phyloP scores from a whole-genome alignment of 2,329 filamentous ascomycete genomes.

The Chalaropsis thielavioides region DNA sequence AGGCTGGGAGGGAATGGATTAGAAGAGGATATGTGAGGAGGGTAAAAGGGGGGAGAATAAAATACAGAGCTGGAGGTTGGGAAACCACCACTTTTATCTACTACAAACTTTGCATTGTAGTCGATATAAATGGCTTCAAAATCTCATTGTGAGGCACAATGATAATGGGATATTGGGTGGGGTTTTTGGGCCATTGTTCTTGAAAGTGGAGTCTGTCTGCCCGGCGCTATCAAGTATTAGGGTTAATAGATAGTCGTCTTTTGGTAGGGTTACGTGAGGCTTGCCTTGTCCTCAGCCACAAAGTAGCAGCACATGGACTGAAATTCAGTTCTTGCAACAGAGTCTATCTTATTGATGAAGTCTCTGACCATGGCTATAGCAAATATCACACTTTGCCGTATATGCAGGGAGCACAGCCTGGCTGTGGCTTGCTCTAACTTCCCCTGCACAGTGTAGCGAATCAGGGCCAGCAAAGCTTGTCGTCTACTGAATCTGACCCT shows the following conservation, averaged over 20 bases:
- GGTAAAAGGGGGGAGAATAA: background rate
- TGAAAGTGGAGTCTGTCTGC: background rate
- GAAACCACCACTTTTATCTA: background rate
- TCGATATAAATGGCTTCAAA: background rate
- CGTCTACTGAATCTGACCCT: background rate
- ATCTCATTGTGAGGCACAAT: background rate
- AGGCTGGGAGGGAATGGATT: too few relatives aligned
- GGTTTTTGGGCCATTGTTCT: background rate
- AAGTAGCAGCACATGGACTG: background rate
- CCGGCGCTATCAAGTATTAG: background rate
- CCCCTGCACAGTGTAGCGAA: background rate
- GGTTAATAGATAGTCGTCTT: background rate
- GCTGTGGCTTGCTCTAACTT: background rate
- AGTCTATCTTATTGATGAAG: background rate
- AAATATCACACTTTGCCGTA: background rate
- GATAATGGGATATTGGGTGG: background rate
- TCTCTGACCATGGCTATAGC: background rate
- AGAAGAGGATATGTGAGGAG: background rate
- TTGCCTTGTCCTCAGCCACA: background rate
- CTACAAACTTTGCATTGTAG: background rate
- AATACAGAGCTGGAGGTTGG: background rate
- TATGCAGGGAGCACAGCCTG: background rate
- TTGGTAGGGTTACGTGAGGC: background rate
- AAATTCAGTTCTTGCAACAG: background rate
- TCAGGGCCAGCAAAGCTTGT: constrained; percentile 1